A percentile compares a stretch with the other conserved stretches of the same genome.
These are phyloP conservation scores for Neurospora sp. DNA, from an alignment of 2,329 filamentous ascomycete genomes.

Conservation along the genomic window DNA sequence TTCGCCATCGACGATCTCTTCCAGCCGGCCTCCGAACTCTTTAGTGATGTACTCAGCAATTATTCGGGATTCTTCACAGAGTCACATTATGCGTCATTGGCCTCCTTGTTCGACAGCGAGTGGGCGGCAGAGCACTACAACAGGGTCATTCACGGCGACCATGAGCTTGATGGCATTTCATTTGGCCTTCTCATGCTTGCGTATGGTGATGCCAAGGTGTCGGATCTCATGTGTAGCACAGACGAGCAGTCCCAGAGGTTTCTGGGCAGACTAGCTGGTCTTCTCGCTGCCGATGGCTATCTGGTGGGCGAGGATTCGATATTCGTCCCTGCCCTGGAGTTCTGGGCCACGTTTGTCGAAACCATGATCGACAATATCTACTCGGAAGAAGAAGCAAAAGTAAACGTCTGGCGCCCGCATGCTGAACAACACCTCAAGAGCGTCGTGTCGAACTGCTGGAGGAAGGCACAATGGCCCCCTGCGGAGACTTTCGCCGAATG, in stretches of 20 bases:
- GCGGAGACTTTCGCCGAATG: conserved; percentile 48
- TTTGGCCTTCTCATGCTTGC: conserved; percentile 59
- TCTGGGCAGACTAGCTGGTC: conserved; percentile 49
- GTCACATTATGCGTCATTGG: conserved; percentile 47
- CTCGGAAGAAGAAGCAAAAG: conserved; percentile 34
- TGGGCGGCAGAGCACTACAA: conserved; percentile 50
- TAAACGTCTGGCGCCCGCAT: conserved; percentile 43
- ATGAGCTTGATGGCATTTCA: conserved; percentile 52
- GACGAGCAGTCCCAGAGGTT: conserved; percentile 42
- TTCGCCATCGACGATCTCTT: conserved; percentile 50
- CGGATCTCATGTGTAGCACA: conserved; percentile 44
- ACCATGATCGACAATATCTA: conserved; percentile 50
- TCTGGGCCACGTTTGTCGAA: conserved; percentile 72
- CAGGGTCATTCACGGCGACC: conserved; percentile 46
- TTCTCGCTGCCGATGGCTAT: conserved; percentile 56
- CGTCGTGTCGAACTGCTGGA: conserved; percentile 56
- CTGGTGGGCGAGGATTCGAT: conserved; percentile 65
- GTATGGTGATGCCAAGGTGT: conserved; percentile 56
- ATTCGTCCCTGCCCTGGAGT: conserved; percentile 65
- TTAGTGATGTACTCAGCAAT: conserved; percentile 55
- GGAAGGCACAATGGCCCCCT: conserved; percentile 59
- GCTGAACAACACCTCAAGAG: conserved; percentile 51
- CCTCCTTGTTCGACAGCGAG: conserved; percentile 47
- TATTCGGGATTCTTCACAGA: conserved; percentile 52
- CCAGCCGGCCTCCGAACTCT: conserved; percentile 50